Evolutionary conservation across 345 rosid genomes (phyloP).

Genomic region (Eucalyptus guilfoylei): DNA sequence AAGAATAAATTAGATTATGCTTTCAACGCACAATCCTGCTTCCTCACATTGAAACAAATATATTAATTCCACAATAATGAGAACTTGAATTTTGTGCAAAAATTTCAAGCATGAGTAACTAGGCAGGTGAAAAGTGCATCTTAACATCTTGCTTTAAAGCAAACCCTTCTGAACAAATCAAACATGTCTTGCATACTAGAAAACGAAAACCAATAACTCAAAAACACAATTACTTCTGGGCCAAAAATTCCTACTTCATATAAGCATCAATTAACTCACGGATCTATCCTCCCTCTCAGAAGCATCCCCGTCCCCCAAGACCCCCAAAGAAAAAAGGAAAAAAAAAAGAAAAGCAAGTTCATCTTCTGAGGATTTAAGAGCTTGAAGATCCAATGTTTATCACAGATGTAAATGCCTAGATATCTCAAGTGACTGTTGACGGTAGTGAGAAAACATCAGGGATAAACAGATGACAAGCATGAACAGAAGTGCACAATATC

Average conservation of each 20-base stretch:
- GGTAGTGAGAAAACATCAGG: not conserved
- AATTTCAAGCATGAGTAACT: not conserved
- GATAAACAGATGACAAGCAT: not conserved
- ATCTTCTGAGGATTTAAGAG: not conserved
- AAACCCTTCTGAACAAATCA: not conserved
- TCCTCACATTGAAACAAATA: not conserved
- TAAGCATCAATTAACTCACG: not conserved
- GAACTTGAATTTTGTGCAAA: not conserved
- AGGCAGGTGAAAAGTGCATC: not conserved
- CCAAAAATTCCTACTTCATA: not conserved
- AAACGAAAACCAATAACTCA: not conserved
- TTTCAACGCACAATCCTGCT: not conserved
- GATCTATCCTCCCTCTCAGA: not conserved
- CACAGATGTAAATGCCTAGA: not conserved
- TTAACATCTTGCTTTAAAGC: not conserved
- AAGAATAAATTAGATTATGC: not conserved
- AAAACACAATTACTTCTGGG: not conserved
- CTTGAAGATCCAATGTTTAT: not conserved
- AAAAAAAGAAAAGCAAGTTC: not conserved
- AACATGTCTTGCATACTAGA: not conserved
- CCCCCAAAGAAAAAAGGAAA: fast-evolving
- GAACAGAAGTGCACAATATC: not conserved
- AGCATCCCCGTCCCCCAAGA: not conserved
- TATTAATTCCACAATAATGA: not conserved
- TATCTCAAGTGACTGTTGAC: not conserved